phyloP scores from a whole-genome alignment of 139 green algal genomes.

The Micractinium sp. region DNA sequence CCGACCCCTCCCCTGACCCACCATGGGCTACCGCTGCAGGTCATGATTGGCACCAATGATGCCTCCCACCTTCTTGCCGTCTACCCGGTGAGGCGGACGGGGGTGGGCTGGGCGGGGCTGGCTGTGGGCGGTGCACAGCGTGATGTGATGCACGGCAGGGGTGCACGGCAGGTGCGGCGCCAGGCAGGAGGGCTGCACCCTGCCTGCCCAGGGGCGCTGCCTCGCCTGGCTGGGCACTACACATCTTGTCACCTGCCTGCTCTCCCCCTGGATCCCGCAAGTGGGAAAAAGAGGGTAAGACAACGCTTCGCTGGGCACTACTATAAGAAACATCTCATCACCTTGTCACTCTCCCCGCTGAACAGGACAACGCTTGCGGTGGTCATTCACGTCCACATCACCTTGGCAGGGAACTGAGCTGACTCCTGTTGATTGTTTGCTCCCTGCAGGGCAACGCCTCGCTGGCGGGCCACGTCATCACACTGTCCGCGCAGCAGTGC shows the following conservation, averaged over 20 bases:
- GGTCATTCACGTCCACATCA: too few relatives aligned
- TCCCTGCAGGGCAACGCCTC: neutral
- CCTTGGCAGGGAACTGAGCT: neutral
- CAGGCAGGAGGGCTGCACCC: too few relatives aligned
- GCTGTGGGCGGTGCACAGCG: neutral
- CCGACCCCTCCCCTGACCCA: neutral
- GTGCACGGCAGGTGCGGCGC: neutral
- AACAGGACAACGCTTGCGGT: too few relatives aligned
- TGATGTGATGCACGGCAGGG: neutral
- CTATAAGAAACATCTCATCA: too few relatives aligned
- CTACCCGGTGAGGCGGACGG: neutral
- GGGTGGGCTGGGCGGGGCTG: neutral
- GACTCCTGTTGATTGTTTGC: too few relatives aligned
- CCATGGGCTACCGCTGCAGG: too few relatives aligned
- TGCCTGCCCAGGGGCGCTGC: too few relatives aligned
- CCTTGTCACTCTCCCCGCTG: neutral
- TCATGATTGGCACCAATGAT: slow-evolving; percentile 36
- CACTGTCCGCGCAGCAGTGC: neutral
- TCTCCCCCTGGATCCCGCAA: too few relatives aligned
- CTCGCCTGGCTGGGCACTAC: too few relatives aligned
- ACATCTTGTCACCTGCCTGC: too few relatives aligned
- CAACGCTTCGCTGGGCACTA: too few relatives aligned
- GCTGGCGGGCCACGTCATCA: neutral
- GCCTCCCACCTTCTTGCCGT: neutral
- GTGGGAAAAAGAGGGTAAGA: too few relatives aligned